These are phyloP conservation scores for Argentina anserina DNA, from an alignment of 306 rosid genomes.

Conservation along the genomic window DNA sequence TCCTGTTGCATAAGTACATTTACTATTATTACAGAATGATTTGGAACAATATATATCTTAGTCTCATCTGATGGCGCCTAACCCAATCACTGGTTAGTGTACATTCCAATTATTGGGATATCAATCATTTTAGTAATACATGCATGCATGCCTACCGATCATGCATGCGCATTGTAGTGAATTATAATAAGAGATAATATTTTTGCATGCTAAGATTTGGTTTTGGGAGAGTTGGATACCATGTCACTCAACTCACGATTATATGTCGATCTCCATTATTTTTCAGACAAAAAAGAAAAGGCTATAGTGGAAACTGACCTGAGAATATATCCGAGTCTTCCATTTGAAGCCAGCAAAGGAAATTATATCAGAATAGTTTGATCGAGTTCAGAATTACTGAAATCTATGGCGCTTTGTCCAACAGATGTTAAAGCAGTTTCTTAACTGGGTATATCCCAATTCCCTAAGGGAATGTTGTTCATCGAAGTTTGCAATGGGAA, in stretches of 20 bases:
- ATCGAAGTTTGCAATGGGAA: not conserved
- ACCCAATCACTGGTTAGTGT: not conserved
- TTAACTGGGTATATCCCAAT: slow-evolving; percentile 2
- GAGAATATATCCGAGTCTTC: not conserved
- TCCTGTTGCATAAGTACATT: not conserved
- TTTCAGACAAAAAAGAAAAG: not conserved
- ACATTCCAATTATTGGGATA: slow-evolving; percentile 7
- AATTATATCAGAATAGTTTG: not conserved
- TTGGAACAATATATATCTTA: not conserved
- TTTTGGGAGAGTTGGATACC: slow-evolving; percentile 45
- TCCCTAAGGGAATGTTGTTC: not conserved
- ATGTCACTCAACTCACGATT: slow-evolving; percentile 49
- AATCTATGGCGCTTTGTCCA: slow-evolving; percentile 2
- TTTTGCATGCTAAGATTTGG: slow-evolving; percentile 7
- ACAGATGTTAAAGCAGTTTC: not conserved
- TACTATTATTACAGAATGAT: slow-evolving; percentile 4
- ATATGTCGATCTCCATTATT: not conserved
- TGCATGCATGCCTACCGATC: not conserved
- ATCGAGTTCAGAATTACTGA: not conserved
- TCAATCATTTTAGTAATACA: slow-evolving; percentile 1
- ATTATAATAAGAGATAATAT: not conserved
- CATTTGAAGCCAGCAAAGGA: slow-evolving; percentile 4
- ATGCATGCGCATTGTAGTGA: slow-evolving; percentile 11
- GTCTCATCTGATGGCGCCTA: not conserved
- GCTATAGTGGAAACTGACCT: slow-evolving; percentile 2